Conservation (phyloP, 805 yeast species). For the Candida taoyuanica region DNA sequence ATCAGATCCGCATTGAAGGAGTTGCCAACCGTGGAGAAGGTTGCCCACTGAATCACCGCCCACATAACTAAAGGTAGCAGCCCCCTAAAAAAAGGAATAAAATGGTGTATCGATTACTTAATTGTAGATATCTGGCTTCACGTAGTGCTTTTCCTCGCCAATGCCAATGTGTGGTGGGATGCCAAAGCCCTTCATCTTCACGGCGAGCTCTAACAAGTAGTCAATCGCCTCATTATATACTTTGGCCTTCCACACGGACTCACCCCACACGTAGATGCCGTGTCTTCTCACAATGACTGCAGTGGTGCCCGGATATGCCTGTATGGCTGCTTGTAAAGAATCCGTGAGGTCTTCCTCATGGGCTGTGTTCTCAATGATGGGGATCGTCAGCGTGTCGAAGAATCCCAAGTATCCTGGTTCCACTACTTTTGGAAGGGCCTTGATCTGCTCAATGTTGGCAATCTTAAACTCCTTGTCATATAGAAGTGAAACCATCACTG, state of each 20-base stretch:
- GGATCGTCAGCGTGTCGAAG: constrained; percentile 73
- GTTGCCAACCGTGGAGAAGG: constrained; percentile 50
- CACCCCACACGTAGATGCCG: constrained; percentile 97
- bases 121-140: constrained; percentile 22
- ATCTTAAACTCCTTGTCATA: constrained; percentile 71
- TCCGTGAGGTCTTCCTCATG: constrained; percentile 80
- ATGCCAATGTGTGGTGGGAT: constrained; percentile 44
- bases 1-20: constrained; percentile 55
- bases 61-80: too few species aligned
- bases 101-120: constrained; percentile 2
- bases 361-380: constrained; percentile 88
- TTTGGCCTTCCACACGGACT: constrained; percentile 87
- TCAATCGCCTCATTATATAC: constrained; percentile 91
- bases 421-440: constrained; percentile 65
- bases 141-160: constrained; percentile 30
- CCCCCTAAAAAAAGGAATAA: not conserved
- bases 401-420: constrained; percentile 59
- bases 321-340: constrained; percentile 57
- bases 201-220: constrained; percentile 77
- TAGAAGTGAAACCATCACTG: constrained; percentile 74
- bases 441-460: constrained; percentile 83
- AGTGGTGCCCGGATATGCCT: constrained; percentile 68
- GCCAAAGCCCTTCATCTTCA: constrained; percentile 72
- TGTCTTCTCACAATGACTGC: constrained; percentile 91
- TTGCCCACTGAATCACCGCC: constrained; percentile 28